Evolutionary conservation across 148 eudicot genomes (phyloP).

Genomic region (Rhododendron kiyosumense): DNA sequence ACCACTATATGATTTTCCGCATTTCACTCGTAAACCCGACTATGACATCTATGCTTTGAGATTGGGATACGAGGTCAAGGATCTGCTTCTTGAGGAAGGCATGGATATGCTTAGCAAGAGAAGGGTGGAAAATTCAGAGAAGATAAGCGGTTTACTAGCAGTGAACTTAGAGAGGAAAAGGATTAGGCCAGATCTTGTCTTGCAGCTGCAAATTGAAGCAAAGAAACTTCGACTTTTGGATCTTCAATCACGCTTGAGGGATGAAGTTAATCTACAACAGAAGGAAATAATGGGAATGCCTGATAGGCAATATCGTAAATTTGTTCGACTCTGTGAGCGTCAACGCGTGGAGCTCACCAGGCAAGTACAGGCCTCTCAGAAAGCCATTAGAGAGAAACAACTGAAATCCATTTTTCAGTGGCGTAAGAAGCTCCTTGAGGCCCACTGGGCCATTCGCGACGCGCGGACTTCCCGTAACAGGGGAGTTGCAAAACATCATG

Average conservation of each 20-base stretch:
- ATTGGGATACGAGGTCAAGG: conserved; percentile 82
- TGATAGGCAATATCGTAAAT: conserved; percentile 89
- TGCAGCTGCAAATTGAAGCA: conserved; percentile 84
- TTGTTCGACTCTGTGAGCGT: conserved; percentile 85
- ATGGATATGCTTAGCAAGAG: conserved; percentile 55
- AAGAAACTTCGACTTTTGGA: conserved; percentile 77
- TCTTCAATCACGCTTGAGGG: conserved; percentile 75
- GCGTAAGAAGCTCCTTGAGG: conserved; percentile 97
- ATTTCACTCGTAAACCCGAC: conserved; percentile 85
- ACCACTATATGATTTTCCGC: conserved; percentile 95
- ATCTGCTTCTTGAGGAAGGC: conserved; percentile 71
- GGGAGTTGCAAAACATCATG: conserved; percentile 96
- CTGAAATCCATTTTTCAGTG: conserved; percentile 83
- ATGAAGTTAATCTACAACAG: conserved; percentile 88
- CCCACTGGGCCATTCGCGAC: conserved; percentile 95
- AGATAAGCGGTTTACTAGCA: conserved; percentile 67
- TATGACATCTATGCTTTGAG: conserved; percentile 58
- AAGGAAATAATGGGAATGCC: conserved; percentile 94
- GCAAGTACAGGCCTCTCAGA: conserved; percentile 85
- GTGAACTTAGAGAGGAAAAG: conserved; percentile 86
- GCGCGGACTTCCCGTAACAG: conserved; percentile 92
- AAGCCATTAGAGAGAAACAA: conserved; percentile 88
- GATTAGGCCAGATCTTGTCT: conserved; percentile 85
- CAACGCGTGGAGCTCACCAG: conserved; percentile 83
- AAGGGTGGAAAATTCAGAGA: conserved; percentile 65